These are phyloP conservation scores for Pneumocystis oryctolagi DNA, from an alignment of 1,139 yeast species.

Conservation along the genomic window DNA sequence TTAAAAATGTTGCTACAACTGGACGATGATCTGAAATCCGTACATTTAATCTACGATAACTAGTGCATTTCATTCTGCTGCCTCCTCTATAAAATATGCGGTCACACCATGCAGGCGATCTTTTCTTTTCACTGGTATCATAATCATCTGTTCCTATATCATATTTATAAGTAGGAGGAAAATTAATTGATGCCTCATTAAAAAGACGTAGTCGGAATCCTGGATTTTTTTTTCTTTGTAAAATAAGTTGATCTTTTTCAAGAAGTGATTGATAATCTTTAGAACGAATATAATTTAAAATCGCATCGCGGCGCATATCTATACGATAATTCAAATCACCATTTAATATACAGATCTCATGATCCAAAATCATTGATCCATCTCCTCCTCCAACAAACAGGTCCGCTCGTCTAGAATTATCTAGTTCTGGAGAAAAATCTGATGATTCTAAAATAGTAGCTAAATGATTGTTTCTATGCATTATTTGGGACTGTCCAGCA, in stretches of 20 bases:
- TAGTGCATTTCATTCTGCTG: conserved; percentile 14
- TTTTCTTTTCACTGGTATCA: conserved; percentile 78
- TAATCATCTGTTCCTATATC: conserved; percentile 67
- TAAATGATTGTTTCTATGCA: conserved; percentile 75
- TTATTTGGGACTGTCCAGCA: conserved; percentile 66
- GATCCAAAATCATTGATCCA: conserved; percentile 42
- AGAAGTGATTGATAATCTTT: conserved; percentile 42
- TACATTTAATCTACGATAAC: conserved; percentile 27
- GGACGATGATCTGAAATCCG: conserved; percentile 81
- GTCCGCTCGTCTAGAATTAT: conserved; percentile 31
- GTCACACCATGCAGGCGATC: conserved; percentile 97
- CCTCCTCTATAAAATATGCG: conserved; percentile 51
- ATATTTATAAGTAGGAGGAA: conserved; percentile 83
- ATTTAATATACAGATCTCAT: conserved; percentile 76
- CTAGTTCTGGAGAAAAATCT: conserved; percentile 26
- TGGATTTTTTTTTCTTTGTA: conserved; percentile 57
- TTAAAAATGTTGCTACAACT: conserved; percentile 58
- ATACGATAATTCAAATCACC: conserved; percentile 91
- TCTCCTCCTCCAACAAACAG: conserved; percentile 37
- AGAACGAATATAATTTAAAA: conserved; percentile 39
- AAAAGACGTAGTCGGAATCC: conserved; percentile 49
- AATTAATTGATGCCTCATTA: conserved; percentile 59
- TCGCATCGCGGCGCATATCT: conserved; percentile 50
- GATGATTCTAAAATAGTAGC: conserved; percentile 48
- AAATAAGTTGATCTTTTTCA: conserved; percentile 59